Base-by-base conservation (phyloP, 1,139 yeast species). In the Groenewaldozyma auringiensis region DNA sequence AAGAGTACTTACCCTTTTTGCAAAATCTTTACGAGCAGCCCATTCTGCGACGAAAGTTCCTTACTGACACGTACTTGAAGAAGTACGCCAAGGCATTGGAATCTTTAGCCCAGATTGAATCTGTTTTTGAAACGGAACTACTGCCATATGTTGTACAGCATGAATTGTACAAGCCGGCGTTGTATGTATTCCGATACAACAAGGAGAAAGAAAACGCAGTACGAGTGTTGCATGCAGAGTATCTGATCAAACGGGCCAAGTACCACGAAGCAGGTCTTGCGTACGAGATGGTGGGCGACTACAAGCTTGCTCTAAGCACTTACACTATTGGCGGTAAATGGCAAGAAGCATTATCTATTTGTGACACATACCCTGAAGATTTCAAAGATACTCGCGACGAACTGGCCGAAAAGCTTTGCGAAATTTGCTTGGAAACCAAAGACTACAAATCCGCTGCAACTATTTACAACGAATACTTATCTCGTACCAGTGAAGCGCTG, bases 1-100 rank as follows among this genome's bases (percentile, higher is more conserved):
- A 89, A 60, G 99, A 94, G 63, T 94, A 92, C 59, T 68, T 94
- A 45, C 96, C 98, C 44, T 94, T 92, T 64, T 71, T 94, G 54
- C 95, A 88, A 59, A 75, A 79, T 46, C 70, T 94, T 47, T 84
- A 86, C 54, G 76, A 76, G 33, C 84, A 83, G 62, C 70, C 76
- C 0, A 80, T 78, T 17, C 65, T 79, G 43, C 76, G 95, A 48
- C 78, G 81, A 56, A 74, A 76, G 59, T 89, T 86, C 59, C 67
- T 79, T 59, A 84, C 94, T 55, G 98, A 94, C 61, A 83, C 86
- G 45, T 73, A 81, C 59, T 74, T 94, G 63, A 79, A 81, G 57
- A 75, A 79, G 38, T 71, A 74, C 60, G 75, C 72, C 34, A 79
- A 76, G 60, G 97, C 96, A 0, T 69, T 92, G 52, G 66, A 59